phyloP scores from a whole-genome alignment of 176 grass and related monocot genomes.

The Phragmites australis region DNA sequence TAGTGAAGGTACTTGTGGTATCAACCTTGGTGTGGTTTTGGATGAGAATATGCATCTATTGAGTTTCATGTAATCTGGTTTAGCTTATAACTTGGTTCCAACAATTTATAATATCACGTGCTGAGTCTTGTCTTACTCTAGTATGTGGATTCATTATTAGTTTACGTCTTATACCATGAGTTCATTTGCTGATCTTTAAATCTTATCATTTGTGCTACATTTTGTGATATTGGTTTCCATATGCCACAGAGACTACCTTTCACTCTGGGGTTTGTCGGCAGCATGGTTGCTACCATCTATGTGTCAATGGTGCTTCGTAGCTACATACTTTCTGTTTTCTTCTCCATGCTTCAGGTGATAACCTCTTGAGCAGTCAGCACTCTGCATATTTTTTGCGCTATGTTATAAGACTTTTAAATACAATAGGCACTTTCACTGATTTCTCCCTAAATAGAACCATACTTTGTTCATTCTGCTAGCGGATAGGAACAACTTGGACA shows the following conservation, averaged over 20 bases:
- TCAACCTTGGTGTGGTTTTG: slow-evolving; percentile 8
- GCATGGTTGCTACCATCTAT: slow-evolving; percentile 88
- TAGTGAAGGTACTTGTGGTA: background rate
- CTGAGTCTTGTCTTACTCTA: background rate
- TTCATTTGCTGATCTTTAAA: background rate
- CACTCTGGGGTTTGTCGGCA: slow-evolving; percentile 84
- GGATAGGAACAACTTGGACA: slow-evolving; percentile 12
- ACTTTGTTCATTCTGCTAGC: slow-evolving; percentile 5
- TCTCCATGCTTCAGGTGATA: slow-evolving; percentile 85
- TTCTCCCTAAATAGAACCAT: background rate
- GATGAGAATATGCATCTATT: background rate
- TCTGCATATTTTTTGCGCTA: background rate
- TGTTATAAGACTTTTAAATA: slow-evolving; percentile 23
- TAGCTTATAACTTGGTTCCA: background rate
- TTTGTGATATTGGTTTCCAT: slow-evolving; percentile 15
- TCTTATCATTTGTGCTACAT: slow-evolving; percentile 8
- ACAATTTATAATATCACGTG: background rate
- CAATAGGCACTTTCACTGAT: background rate
- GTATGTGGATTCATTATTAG: slow-evolving; percentile 15
- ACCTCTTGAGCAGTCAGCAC: background rate
- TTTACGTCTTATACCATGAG: slow-evolving; percentile 6
- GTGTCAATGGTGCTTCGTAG: slow-evolving; percentile 99
- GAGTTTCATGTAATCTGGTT: background rate
- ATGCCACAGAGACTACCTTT: slow-evolving; percentile 91
- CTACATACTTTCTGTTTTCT: slow-evolving; percentile 95